Percentiles rank a stretch among this genome's conserved stretches.
These are phyloP conservation scores for Caryopteris hybrid DNA, from an alignment of 305 asterid genomes.

Conservation along the genomic window DNA sequence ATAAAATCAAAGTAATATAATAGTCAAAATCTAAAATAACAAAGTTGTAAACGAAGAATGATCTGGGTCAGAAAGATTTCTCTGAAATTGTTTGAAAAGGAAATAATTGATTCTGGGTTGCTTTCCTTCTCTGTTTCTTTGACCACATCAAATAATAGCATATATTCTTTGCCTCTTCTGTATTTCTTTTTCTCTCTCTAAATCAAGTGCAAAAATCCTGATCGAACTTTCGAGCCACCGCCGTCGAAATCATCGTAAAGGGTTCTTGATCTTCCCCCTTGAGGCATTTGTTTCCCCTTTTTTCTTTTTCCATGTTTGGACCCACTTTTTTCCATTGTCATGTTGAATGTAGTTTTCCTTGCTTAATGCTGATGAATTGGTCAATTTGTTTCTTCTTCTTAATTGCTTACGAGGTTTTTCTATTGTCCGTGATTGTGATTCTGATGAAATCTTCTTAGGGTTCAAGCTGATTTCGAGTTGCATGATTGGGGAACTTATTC, in stretches of 20 bases:
- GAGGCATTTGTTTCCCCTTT: slow-evolving; percentile 1
- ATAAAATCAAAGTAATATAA: slow-evolving; percentile 6
- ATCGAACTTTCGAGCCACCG: slow-evolving; percentile 21
- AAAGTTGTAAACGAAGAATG: slow-evolving; percentile 1
- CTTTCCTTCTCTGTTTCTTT: slow-evolving; percentile 20
- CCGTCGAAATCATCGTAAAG: slow-evolving; percentile 5
- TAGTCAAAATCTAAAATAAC: neutral
- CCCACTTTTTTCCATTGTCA: neutral
- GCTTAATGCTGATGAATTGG: neutral
- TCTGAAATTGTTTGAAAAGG: neutral
- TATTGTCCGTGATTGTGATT: slow-evolving; percentile 7
- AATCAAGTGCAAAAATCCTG: slow-evolving; percentile 26
- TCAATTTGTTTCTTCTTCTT: slow-evolving; percentile 7
- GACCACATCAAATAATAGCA: slow-evolving; percentile 20
- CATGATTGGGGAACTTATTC: neutral
- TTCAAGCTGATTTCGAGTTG: slow-evolving; percentile 13
- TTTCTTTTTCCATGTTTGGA: slow-evolving; percentile 24
- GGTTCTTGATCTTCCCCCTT: slow-evolving; percentile 14
- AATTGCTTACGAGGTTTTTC: too few species aligned
- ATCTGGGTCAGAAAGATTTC: slow-evolving; percentile 14
- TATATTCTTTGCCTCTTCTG: slow-evolving; percentile 29
- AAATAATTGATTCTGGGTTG: slow-evolving; percentile 5
- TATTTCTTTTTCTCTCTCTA: neutral
- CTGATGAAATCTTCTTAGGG: slow-evolving; percentile 6
- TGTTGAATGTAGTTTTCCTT: slow-evolving; percentile 20